Conservation (phyloP, 148 eudicot species). For the Persicaria tinctoria region DNA sequence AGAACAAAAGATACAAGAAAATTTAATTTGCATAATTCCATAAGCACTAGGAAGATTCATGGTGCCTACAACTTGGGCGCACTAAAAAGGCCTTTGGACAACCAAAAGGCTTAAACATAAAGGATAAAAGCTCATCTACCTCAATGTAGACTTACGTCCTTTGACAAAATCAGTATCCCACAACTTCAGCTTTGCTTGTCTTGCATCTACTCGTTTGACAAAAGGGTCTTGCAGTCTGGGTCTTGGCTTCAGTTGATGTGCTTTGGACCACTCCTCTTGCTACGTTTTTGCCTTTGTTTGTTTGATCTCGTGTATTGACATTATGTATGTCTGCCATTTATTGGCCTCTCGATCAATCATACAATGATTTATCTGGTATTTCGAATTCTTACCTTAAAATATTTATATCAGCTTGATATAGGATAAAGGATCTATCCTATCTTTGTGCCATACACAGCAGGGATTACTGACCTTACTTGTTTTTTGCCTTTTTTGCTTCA, state of each 20-base stretch:
- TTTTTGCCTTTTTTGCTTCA: constrained; percentile 1
- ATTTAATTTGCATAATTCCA: background rate
- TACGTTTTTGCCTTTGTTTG: too few relatives aligned
- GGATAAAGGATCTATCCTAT: background rate
- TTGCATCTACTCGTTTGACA: too few relatives aligned
- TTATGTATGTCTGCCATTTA: too few relatives aligned
- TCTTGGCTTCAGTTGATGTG: too few relatives aligned
- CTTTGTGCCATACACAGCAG: too few relatives aligned
- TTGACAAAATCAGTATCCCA: background rate
- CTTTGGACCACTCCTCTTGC: too few relatives aligned
- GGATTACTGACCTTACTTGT: constrained; percentile 3
- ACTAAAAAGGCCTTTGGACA: background rate
- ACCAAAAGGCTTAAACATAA: background rate
- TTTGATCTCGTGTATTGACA: too few relatives aligned
- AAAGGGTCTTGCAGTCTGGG: too few relatives aligned
- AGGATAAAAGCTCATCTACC: background rate
- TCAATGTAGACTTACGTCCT: background rate
- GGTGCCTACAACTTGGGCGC: background rate
- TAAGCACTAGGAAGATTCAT: background rate
- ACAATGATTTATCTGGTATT: too few relatives aligned
- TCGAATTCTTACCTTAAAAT: too few relatives aligned
- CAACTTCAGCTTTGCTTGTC: too few relatives aligned
- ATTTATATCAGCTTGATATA: background rate
- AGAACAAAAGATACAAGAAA: background rate
- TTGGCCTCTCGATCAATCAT: too few relatives aligned